phyloP scores from a whole-genome alignment of 2,329 filamentous ascomycete genomes.

The Eurotiales sp. region DNA sequence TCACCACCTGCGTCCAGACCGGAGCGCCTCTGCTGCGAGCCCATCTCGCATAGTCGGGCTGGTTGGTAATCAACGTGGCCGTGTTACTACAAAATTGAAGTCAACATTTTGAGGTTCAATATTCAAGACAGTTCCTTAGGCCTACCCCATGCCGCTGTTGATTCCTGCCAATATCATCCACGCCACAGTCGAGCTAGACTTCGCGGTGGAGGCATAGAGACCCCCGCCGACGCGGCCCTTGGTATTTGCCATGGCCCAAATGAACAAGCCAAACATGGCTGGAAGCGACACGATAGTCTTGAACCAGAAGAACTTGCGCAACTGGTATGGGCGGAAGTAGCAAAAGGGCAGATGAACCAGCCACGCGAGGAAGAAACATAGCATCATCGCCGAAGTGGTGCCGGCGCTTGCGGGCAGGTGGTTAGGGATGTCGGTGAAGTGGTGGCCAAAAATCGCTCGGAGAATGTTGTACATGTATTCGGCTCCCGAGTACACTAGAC shows the following conservation, averaged over 20 bases:
- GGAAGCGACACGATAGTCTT: constrained; percentile 40
- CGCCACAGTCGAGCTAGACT: constrained; percentile 13
- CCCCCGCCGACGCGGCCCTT: constrained; percentile 28
- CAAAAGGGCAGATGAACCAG: constrained; percentile 41
- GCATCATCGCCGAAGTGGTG: constrained; percentile 33
- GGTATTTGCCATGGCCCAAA: constrained; percentile 40
- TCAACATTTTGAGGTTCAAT: background rate
- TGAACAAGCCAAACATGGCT: constrained; percentile 36
- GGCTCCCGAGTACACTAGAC: constrained; percentile 18
- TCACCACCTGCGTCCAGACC: constrained; percentile 37
- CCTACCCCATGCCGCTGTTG: constrained; percentile 34
- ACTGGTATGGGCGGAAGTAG: constrained; percentile 43
- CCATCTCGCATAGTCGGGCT: constrained; percentile 45
- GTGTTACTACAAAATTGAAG: constrained; percentile 19
- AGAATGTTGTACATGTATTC: constrained; percentile 22
- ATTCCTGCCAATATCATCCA: constrained; percentile 41
- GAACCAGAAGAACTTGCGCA: constrained; percentile 45
- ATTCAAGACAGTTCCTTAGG: background rate
- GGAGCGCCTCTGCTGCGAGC: constrained; percentile 28
- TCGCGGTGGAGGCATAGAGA: constrained; percentile 19
- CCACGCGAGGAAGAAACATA: constrained; percentile 39
- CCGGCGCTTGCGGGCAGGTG: constrained; percentile 27
- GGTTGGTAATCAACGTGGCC: constrained; percentile 40
- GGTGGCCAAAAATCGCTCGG: constrained; percentile 30
- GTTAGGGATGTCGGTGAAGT: constrained; percentile 32